phyloP scores from a whole-genome alignment of 371 early-diverging fungal genomes.

The Mortierella sp. region DNA sequence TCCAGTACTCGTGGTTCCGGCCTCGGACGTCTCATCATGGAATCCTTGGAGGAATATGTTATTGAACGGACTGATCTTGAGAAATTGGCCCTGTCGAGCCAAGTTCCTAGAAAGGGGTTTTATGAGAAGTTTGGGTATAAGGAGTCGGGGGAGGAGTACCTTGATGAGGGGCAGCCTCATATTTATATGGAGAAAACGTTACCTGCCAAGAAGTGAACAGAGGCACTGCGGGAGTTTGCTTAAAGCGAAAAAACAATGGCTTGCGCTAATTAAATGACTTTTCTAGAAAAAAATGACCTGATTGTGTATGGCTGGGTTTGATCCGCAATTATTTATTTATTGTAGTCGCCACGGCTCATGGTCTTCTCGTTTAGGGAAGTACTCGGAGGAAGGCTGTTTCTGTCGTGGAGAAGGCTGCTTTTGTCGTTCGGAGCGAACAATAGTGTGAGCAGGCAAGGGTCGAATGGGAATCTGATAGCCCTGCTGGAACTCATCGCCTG shows the following conservation, averaged over 20 bases:
- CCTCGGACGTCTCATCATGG: constrained; percentile 51
- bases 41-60: constrained; percentile 32
- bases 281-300: no score
- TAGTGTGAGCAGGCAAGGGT: no score
- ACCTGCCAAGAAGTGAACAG: not conserved
- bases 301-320: no score
- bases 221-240: not conserved
- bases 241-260: no score
- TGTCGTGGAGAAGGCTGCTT: no score
- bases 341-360: no score
- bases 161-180: constrained; percentile 54
- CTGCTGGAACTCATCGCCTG: not conserved
- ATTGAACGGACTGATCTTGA: constrained; percentile 19
- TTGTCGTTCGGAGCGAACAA: no score
- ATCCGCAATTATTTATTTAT: no score
- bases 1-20: constrained; percentile 44
- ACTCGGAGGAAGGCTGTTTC: no score
- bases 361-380: no score
- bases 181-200: constrained; percentile 43
- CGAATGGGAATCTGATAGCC: no score
- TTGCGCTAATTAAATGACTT: no score
- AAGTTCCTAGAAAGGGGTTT: constrained; percentile 45
- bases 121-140: constrained; percentile 51
- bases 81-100: constrained; percentile 39
- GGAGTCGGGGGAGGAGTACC: constrained; percentile 39